Percentiles rank a stretch among this genome's conserved stretches.
Conservation (phyloP, 2,329 filamentous ascomycete species). For the Xylariaceae sp. region DNA sequence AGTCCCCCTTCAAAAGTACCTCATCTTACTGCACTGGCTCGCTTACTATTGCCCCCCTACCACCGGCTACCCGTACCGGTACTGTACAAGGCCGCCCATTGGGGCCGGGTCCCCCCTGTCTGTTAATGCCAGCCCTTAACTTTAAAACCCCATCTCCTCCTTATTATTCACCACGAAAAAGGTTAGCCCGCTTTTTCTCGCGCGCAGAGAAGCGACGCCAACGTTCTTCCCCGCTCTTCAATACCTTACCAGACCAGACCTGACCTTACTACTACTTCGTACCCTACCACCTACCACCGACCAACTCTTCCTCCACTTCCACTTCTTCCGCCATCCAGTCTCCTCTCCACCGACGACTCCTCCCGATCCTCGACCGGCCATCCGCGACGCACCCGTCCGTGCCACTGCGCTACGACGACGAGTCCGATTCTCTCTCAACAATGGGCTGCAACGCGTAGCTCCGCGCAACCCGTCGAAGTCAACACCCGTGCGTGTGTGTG, state of each 20-base stretch:
- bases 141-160: too few relatives aligned
- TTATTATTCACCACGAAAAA: conserved; percentile 14
- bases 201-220: conserved; percentile 18
- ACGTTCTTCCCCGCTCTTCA: conserved; percentile 3
- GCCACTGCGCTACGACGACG: too few relatives aligned
- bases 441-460: conserved; percentile 24
- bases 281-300: neutral
- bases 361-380: neutral
- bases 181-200: conserved; percentile 8
- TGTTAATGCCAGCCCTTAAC: too few relatives aligned
- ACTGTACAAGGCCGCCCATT: too few relatives aligned
- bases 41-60: too few relatives aligned
- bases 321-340: conserved; percentile 5
- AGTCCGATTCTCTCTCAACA: too few relatives aligned
- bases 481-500: conserved; percentile 8
- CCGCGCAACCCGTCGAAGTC: conserved; percentile 20
- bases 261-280: too few relatives aligned
- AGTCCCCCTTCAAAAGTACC: too few relatives aligned
- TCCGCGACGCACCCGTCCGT: conserved; percentile 14
- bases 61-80: too few relatives aligned
- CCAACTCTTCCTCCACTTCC: conserved; percentile 2
- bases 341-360: conserved; percentile 1
- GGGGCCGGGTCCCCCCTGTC: too few relatives aligned
- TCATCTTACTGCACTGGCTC: too few relatives aligned
- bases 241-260: too few relatives aligned